These are phyloP conservation scores for Ophiostoma piceae DNA, from an alignment of 2,329 filamentous ascomycete species.

Conservation along the genomic window DNA sequence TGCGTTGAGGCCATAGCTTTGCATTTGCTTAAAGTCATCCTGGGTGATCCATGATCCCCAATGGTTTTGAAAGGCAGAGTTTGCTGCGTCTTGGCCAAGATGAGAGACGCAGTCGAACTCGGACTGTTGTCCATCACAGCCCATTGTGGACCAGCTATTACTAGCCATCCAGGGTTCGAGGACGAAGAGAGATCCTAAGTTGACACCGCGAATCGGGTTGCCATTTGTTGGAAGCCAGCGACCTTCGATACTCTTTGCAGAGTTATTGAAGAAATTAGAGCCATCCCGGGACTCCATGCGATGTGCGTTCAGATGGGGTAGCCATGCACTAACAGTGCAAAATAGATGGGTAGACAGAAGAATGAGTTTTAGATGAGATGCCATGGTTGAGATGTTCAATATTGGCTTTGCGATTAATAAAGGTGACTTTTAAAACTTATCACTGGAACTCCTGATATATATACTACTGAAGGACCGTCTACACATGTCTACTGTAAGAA, in stretches of 20 bases:
- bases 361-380: not conserved
- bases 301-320: conserved; percentile 22
- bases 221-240: conserved; percentile 23
- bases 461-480: no score
- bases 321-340: conserved; percentile 22
- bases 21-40: conserved; percentile 46
- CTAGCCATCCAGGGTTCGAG: conserved; percentile 51
- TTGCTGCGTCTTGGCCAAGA: conserved; percentile 43
- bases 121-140: conserved; percentile 42
- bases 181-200: conserved; percentile 33
- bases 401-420: no score
- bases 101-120: conserved; percentile 51
- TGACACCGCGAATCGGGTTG: conserved; percentile 45
- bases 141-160: conserved; percentile 44
- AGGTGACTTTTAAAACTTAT: no score
- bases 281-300: conserved; percentile 26
- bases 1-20: conserved; percentile 47
- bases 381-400: no score
- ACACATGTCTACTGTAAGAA: no score
- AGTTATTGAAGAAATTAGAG: conserved; percentile 24
- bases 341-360: not conserved
- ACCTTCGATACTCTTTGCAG: not conserved
- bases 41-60: conserved; percentile 48
- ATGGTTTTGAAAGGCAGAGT: conserved; percentile 45
- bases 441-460: no score